Base-by-base conservation (phyloP, 352 stramenopile species). In the Pythium chondricola region DNA sequence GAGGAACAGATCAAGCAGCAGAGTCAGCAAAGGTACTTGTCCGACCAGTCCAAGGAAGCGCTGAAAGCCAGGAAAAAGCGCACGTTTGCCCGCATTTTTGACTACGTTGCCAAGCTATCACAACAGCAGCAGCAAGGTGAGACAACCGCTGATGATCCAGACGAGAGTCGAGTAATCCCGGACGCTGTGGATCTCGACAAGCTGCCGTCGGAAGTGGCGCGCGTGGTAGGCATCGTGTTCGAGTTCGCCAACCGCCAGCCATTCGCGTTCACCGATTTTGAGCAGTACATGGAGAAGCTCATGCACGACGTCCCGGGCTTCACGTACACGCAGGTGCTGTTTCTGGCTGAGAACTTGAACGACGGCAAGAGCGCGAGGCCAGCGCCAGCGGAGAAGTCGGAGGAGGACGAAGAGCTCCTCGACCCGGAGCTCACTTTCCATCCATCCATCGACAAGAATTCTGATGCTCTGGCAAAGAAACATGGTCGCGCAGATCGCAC, bases 251-350 rank as follows among this genome's bases (percentile, higher is more conserved):
- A 71, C 40, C 61, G 78, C 38, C 48, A 48, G 22, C 53, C 76
- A 10, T 71, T 91, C 27, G 60, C 67, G 17, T 58, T 56, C 7
- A 38, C 48, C 17, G 58, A 55, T 3, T 88, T 91, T 43, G 56
- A 58, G 3, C 16, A 7, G 7, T 74, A 67, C 48, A 83, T 91
- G 67, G 77, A 88, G n/a, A 70, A 68, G 18, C 65, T 88, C 17
- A 69, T 88, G 42, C 43, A 43, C 4, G 68, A 89, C 17, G 70
- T 84, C 13, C 72, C 70, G 4, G 74, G 70, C 1, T 44, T 88
- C 14, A 87, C 77, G 16, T 83, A 85, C 53, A 88, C 76, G 10
- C 74, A 90, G 45, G 68, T 90, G 13, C 59, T 90, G 16, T 84
- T 85, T 52, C 51, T 90, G 16, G 63, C 73, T 1, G 66, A 87